These are phyloP conservation scores for Begonia masoniana DNA, from an alignment of 306 rosid species.

Conservation along the genomic window DNA sequence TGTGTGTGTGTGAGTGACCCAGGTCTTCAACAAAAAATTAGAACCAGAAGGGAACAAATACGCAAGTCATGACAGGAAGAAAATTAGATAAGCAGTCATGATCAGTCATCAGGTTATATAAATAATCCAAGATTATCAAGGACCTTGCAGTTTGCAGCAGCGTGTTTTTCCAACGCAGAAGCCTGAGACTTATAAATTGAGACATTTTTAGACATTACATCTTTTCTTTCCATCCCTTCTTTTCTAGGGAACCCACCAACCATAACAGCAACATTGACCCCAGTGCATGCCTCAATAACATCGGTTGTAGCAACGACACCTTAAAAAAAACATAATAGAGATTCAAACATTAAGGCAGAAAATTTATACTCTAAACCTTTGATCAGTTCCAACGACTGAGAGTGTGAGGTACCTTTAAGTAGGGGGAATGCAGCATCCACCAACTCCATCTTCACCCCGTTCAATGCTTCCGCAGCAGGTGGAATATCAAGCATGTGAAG, in stretches of 20 bases:
- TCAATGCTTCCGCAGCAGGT: constrained; percentile 86
- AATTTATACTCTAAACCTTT: not conserved
- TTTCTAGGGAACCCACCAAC: constrained; percentile 99
- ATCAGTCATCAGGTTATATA: too few species aligned
- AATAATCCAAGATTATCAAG: not conserved
- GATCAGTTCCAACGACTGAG: not conserved
- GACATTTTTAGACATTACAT: constrained; percentile 90
- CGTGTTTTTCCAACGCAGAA: constrained; percentile 87
- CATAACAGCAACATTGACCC: constrained; percentile 82
- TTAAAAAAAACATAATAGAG: constrained; percentile 16
- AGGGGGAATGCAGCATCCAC: constrained; percentile 93
- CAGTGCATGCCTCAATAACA: constrained; percentile 91
- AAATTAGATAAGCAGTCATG: too few species aligned
- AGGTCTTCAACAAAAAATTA: too few species aligned
- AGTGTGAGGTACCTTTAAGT: constrained; percentile 43
- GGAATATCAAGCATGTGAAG: constrained; percentile 89
- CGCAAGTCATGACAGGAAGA: too few species aligned
- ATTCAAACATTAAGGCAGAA: not conserved
- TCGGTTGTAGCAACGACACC: constrained; percentile 99
- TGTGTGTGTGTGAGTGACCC: too few species aligned
- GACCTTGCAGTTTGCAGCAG: constrained; percentile 96
- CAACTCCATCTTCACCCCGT: constrained; percentile 90
- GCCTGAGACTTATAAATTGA: constrained; percentile 95
- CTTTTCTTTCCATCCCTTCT: constrained; percentile 98
- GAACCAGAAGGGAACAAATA: too few species aligned